Evolutionary conservation across 352 stramenopile species (phyloP).

Genomic region (Globisporangium megalacanthum): DNA sequence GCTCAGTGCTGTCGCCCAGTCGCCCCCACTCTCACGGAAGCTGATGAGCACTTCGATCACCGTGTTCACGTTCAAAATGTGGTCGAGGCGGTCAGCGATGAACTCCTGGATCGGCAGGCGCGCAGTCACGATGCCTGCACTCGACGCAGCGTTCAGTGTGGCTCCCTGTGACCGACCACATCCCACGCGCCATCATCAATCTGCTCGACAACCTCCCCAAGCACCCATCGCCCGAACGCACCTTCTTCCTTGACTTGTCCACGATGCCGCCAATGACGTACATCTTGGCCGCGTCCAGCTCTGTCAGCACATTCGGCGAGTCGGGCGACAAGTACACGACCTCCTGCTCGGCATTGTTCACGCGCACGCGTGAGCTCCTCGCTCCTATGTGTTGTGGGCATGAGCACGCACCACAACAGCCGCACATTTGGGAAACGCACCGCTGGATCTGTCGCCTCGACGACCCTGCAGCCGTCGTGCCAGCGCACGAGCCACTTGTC

Average conservation of each 20-base stretch:
- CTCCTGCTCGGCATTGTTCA: conserved; percentile 14
- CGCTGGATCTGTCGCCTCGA: conserved; percentile 24
- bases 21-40: conserved; percentile 27
- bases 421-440: conserved; percentile 9
- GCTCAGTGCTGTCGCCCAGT: conserved; percentile 48
- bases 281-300: conserved; percentile 56
- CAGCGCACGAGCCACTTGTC: conserved; percentile 59
- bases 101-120: conserved; percentile 73
- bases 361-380: not conserved
- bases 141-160: conserved; percentile 45
- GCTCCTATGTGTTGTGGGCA: not conserved
- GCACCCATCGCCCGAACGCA: conserved; percentile 8
- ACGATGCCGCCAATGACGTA: conserved; percentile 83
- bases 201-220: not conserved
- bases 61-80: conserved; percentile 82
- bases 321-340: conserved; percentile 77
- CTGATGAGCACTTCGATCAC: conserved; percentile 66
- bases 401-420: not conserved
- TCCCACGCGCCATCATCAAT: not conserved
- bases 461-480: conserved; percentile 28
- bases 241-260: conserved; percentile 72
- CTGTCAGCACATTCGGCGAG: conserved; percentile 52
- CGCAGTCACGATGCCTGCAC: conserved; percentile 42
- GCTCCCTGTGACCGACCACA: conserved; percentile 25
- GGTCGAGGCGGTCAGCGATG: conserved; percentile 55